Base-by-base conservation (phyloP, 192 early-diverging fungal genomes). In the Ramicandelaber brevisporus region DNA sequence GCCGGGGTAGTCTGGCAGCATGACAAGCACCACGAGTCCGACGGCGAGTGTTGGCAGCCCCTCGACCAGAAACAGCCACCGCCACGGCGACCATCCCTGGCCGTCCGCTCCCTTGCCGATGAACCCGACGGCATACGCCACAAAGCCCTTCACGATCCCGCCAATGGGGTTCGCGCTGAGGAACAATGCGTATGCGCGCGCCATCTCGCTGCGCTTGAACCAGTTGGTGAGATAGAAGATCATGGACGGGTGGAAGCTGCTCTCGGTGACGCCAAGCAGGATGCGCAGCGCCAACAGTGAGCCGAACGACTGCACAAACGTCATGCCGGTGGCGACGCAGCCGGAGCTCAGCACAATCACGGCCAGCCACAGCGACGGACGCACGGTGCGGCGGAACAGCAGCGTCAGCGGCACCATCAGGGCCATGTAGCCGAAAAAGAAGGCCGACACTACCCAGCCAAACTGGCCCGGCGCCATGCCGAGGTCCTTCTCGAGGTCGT, bases 21-120 rank as follows among this genome's bases (percentile, higher is more conserved):
- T 58, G 27, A 61, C 68, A 40, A 53, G 61, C 7, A 59, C 51
- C 12, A 61, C 8, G 18, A 57, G 11, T 9, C 60, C 63, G 14
- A 65, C 22, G 16, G 61, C 17, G 10, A 57, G 36, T 2, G 70
- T 71, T 8, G 49, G 41, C 8, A 61, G 18, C 5, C 71, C 71
- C 18, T 71, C 71, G 29, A 74, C 42, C 20, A 63, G 19, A 38
- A 71, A 71, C 3, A 71, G 33, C 71, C 71, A 74, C 20, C 59
- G 52, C 71, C 71, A 74, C 5, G 64, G n/a, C n/a, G n/a, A n/a
- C n/a, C n/a, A n/a, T n/a, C n/a, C 71, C 14, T n/a, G n/a, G n/a
- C n/a, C n/a, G n/a, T n/a, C n/a, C n/a, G n/a, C n/a, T n/a, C n/a
- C n/a, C n/a, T n/a, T n/a, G n/a, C n/a, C n/a, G n/a, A n/a, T n/a